Evolutionary conservation across 208 protist genomes (phyloP).

Genomic region (Trypanosoma scelopori): DNA sequence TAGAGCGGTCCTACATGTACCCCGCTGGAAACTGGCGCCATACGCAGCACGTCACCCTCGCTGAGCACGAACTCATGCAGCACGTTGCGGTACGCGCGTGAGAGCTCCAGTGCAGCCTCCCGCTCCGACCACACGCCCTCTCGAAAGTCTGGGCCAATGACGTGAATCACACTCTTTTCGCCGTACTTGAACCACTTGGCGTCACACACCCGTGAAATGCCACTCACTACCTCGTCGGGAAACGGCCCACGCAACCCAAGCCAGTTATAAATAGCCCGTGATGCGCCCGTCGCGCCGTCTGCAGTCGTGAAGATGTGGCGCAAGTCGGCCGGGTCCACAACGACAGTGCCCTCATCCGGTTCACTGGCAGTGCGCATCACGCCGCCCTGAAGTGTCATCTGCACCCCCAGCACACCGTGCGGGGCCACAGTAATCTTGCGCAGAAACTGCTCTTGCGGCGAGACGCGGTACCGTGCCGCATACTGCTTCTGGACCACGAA

Average conservation of each 20-base stretch:
- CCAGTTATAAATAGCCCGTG: constrained; percentile 88
- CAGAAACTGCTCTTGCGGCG: constrained; percentile 73
- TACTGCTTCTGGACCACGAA: constrained; percentile 50
- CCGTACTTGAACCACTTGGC: constrained; percentile 75
- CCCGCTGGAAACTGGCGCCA: constrained; percentile 75
- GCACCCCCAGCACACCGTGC: constrained; percentile 83
- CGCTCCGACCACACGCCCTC: constrained; percentile 78
- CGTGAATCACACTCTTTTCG: constrained; percentile 75
- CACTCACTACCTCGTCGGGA: constrained; percentile 64
- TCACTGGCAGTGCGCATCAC: constrained; percentile 51
- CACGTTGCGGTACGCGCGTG: constrained; percentile 83
- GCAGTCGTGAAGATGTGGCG: constrained; percentile 62
- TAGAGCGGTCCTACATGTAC: constrained; percentile 60
- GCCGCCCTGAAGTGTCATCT: constrained; percentile 70
- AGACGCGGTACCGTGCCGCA: constrained; percentile 31
- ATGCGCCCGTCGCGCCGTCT: constrained; percentile 57
- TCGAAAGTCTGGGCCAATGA: constrained; percentile 82
- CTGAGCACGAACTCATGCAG: constrained; percentile 84
- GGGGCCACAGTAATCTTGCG: constrained; percentile 71
- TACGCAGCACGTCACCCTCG: constrained; percentile 69
- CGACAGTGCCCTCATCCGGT: constrained; percentile 59
- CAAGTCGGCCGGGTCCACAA: constrained; percentile 75
- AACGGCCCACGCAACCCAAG: constrained; percentile 62
- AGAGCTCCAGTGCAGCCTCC: constrained; percentile 75
- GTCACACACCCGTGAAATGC: constrained; percentile 70